Base-by-base conservation (phyloP, 106 monocot species). In the Dendrobium huoshanense region DNA sequence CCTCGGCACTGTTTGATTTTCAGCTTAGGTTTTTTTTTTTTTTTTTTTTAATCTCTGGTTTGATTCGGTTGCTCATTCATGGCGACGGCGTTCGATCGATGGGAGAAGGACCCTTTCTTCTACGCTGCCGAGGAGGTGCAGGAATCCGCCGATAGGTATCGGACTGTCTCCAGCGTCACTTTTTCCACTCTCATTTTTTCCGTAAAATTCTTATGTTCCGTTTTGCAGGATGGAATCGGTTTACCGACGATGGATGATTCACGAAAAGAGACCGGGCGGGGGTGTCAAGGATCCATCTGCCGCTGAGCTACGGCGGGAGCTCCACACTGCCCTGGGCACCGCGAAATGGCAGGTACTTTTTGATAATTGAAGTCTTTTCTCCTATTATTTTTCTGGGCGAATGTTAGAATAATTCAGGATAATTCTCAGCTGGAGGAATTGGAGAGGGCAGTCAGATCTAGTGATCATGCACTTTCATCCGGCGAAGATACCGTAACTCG, bases 31-130 rank as follows among this genome's bases (percentile, higher is more conserved):
- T 67, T 27, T 10, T 29, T 37, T 37, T 67, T 27, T 10, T 29
- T 37, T 37, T 27, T 27, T 27, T 27, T 27, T 27, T 27, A 27
- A 27, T 67, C 67, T 27, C 67, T 67, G 31, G 67, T 29, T 67
- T 29, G 27, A 67, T 67, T 67, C 9, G 67, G 25, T 67, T 29
- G 9, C 27, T 27, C 67, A 19, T n/a, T 17, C 24, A 92, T 92
- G 91, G 89, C 85, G 4, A 89, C 91, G 77, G 75, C 75, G 41
- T 92, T 92, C 49, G 92, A 92, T 78, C 82, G 85, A 33, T 92
- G 92, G 92, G 85, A 89, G 84, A 89, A 92, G 83, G 92, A 92
- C 64, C 87, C 87, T 17, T 92, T 92, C 83, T 92, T 92, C 81
- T 64, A 82, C 74, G 89, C 92, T 3, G 92, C 92, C 67, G 92